Percentiles rank a stretch among this genome's conserved stretches.
Conservation (phyloP, 768 basidiomycete species). For the Coprinopsis marcescibilis region DNA sequence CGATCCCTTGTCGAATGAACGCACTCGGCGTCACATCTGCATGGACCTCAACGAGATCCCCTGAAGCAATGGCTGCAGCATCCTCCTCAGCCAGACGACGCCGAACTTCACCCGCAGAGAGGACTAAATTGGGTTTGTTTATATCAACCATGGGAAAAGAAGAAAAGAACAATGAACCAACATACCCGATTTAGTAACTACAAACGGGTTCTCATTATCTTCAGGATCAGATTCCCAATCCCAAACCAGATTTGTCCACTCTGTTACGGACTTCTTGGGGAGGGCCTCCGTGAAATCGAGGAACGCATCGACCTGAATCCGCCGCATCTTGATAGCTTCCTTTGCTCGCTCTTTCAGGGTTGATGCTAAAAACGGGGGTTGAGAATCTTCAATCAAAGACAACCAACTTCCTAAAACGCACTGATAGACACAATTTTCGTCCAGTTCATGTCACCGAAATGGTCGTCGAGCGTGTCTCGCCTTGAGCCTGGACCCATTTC, state of each 20-base stretch:
- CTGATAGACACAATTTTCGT: conserved; percentile 17
- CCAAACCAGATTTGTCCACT: background rate
- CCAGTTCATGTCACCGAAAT: conserved; percentile 26
- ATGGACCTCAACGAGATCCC: conserved; percentile 8
- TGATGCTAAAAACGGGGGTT: background rate
- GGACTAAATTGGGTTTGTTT: conserved; percentile 2
- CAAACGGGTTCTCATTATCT: conserved; percentile 20
- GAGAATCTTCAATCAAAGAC: background rate
- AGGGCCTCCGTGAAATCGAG: background rate
- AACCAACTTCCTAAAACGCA: background rate
- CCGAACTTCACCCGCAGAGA: conserved; percentile 15
- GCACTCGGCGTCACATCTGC: conserved; percentile 16
- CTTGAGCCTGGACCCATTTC: conserved; percentile 33
- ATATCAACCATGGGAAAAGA: background rate
- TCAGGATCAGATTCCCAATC: background rate
- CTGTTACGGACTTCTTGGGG: background rate
- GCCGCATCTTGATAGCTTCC: background rate
- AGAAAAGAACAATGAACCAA: background rate
- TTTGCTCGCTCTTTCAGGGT: conserved; percentile 8
- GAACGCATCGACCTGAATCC: background rate
- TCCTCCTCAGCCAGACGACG: conserved; percentile 21
- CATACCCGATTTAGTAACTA: conserved; percentile 3
- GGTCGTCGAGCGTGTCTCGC: conserved; percentile 21
- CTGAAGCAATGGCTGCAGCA: conserved; percentile 6
- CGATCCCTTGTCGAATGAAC: conserved; percentile 24